These are phyloP conservation scores for Monilinia polystroma DNA, from an alignment of 2,329 filamentous ascomycete genomes.

Conservation along the genomic window DNA sequence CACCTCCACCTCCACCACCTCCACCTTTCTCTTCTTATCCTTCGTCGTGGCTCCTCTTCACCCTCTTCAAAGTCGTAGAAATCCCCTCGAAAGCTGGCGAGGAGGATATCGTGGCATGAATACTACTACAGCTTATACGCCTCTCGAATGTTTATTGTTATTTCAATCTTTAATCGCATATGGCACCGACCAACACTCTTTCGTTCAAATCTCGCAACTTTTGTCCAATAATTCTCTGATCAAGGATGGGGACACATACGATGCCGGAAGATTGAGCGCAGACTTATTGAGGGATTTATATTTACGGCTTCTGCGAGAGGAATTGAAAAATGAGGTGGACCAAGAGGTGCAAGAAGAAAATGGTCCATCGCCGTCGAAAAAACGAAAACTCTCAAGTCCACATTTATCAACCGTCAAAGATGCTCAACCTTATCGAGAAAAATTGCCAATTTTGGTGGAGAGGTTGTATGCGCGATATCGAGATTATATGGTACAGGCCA, in stretches of 20 bases:
- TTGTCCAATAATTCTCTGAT: conserved; percentile 74
- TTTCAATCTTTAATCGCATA: conserved; percentile 75
- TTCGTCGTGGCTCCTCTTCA: conserved; percentile 55
- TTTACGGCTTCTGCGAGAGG: conserved; percentile 71
- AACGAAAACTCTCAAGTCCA: conserved; percentile 71
- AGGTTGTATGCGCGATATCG: conserved; percentile 75
- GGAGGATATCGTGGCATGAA: conserved; percentile 57
- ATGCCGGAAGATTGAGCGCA: conserved; percentile 70
- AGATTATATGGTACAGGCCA: conserved; percentile 65
- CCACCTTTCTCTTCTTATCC: not conserved
- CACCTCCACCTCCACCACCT: not conserved
- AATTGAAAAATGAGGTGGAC: conserved; percentile 54
- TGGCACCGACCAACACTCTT: conserved; percentile 67
- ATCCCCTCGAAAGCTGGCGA: conserved; percentile 57
- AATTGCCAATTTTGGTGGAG: conserved; percentile 68
- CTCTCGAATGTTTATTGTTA: conserved; percentile 81
- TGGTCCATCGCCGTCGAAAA: conserved; percentile 58
- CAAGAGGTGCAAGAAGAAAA: conserved; percentile 45
- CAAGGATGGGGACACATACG: conserved; percentile 67
- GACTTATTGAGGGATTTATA: conserved; percentile 80
- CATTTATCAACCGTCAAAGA: conserved; percentile 64
- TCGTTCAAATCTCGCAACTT: conserved; percentile 64
- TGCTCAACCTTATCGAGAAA: conserved; percentile 60
- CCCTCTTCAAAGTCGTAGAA: conserved; percentile 52
- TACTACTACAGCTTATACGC: conserved; percentile 66